Conservation (phyloP, 305 asterid genomes). For the Fraxinus nigra region DNA sequence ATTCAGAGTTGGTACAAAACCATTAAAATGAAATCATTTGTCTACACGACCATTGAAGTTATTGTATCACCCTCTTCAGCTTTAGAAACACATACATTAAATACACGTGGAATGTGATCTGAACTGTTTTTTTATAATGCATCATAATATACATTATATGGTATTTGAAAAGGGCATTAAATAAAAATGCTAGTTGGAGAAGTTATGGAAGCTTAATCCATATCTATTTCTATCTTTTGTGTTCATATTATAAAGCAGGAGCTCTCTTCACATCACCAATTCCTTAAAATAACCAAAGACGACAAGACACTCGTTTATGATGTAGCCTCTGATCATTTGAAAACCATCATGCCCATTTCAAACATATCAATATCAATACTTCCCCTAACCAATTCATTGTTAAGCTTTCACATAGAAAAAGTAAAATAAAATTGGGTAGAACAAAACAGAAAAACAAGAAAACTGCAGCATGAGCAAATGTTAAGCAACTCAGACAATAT, state of each 20-base stretch:
- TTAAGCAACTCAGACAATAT: conserved; percentile 16
- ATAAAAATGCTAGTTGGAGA: background rate
- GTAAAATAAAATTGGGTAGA: conserved; percentile 8
- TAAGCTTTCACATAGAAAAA: conserved; percentile 8
- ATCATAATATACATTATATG: background rate
- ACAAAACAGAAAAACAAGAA: conserved; percentile 10
- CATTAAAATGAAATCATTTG: conserved; percentile 11
- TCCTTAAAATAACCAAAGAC: conserved; percentile 12
- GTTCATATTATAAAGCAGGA: conserved; percentile 1
- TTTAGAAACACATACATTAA: background rate
- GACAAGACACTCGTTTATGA: conserved; percentile 7
- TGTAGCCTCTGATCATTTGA: conserved; percentile 1
- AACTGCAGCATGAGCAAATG: conserved; percentile 16
- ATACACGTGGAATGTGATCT: background rate
- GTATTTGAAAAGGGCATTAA: background rate
- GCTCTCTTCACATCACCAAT: conserved; percentile 10
- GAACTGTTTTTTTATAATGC: background rate
- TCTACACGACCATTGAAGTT: background rate
- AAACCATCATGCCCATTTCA: conserved; percentile 20
- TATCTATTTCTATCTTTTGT: conserved; percentile 19
- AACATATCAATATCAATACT: conserved; percentile 4
- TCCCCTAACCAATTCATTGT: conserved; percentile 9
- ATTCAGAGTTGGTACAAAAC: conserved; percentile 7
- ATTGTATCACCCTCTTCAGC: conserved; percentile 15
- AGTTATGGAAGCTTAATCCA: conserved; percentile 13